These are phyloP conservation scores for Venustampulla echinocandica DNA, from an alignment of 495 filamentous ascomycete species.

Conservation along the genomic window DNA sequence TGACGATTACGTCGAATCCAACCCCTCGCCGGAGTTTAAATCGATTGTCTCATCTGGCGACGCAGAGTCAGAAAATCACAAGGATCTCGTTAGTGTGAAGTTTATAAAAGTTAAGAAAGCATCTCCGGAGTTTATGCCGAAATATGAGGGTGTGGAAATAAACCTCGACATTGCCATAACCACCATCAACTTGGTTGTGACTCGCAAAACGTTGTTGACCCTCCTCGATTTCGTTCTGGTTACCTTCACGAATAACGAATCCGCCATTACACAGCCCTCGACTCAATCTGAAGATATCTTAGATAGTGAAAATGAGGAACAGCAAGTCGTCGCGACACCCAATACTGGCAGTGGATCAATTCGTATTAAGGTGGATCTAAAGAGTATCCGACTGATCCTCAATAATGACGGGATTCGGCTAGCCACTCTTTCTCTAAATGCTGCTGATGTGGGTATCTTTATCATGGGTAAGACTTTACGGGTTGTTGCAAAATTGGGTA, in stretches of 20 bases:
- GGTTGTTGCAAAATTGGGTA: conserved; percentile 76
- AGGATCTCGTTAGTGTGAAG: conserved; percentile 80
- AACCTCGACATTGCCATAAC: conserved; percentile 88
- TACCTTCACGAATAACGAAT: conserved; percentile 74
- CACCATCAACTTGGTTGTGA: conserved; percentile 92
- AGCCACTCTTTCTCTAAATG: conserved; percentile 84
- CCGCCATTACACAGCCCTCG: background rate
- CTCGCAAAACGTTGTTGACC: conserved; percentile 84
- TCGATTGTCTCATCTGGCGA: conserved; percentile 88
- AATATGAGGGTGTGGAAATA: conserved; percentile 86
- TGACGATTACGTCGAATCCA: conserved; percentile 90
- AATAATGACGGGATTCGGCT: conserved; percentile 96
- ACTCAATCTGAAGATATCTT: conserved; percentile 12
- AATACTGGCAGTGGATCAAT: conserved; percentile 16
- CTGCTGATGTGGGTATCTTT: conserved; percentile 84
- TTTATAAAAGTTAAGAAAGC: conserved; percentile 82
- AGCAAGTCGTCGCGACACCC: conserved; percentile 1
- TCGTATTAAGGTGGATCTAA: conserved; percentile 76
- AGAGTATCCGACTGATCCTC: conserved; percentile 89
- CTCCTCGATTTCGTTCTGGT: conserved; percentile 93
- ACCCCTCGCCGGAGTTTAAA: conserved; percentile 88
- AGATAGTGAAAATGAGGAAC: conserved; percentile 16
- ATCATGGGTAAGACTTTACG: conserved; percentile 76
- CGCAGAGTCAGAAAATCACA: conserved; percentile 54
- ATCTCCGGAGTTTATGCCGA: conserved; percentile 84